phyloP scores from a whole-genome alignment of 148 eudicot genomes.

The Cornus kousa region DNA sequence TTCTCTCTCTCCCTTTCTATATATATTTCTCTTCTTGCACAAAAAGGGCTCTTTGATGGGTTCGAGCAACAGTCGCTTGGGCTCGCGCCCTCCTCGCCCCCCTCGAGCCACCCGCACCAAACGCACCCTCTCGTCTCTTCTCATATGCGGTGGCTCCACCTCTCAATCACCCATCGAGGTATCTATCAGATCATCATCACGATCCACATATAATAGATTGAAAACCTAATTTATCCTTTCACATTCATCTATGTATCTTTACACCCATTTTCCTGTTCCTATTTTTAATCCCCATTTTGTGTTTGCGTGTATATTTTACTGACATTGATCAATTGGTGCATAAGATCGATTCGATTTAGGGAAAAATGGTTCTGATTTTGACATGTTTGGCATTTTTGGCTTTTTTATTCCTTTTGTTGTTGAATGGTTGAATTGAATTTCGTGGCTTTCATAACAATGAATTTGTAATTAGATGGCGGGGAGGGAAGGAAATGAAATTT shows the following conservation, averaged over 20 bases:
- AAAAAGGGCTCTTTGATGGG: constrained; percentile 39
- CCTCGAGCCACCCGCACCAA: constrained; percentile 35
- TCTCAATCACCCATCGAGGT: constrained; percentile 25
- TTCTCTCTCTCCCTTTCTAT: background rate
- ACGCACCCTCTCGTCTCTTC: constrained; percentile 45
- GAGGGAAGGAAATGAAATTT: background rate
- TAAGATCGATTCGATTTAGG: background rate
- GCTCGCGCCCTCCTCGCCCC: constrained; percentile 23
- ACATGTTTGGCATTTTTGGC: background rate
- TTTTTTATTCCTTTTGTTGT: too few species aligned
- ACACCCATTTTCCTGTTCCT: background rate
- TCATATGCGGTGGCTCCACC: constrained; percentile 54
- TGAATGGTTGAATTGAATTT: background rate
- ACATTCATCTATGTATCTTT: background rate
- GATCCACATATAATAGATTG: background rate
- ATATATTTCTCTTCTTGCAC: background rate
- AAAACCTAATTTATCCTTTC: background rate
- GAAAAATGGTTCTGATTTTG: background rate
- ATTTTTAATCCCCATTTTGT: background rate
- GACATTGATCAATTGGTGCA: background rate
- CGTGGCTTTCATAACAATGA: background rate
- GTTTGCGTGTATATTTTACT: too few species aligned
- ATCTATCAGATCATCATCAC: background rate
- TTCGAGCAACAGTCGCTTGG: constrained; percentile 51
- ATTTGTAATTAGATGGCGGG: background rate